Base-by-base conservation (phyloP, 768 basidiomycete genomes). In the Phylloporus sp. region DNA sequence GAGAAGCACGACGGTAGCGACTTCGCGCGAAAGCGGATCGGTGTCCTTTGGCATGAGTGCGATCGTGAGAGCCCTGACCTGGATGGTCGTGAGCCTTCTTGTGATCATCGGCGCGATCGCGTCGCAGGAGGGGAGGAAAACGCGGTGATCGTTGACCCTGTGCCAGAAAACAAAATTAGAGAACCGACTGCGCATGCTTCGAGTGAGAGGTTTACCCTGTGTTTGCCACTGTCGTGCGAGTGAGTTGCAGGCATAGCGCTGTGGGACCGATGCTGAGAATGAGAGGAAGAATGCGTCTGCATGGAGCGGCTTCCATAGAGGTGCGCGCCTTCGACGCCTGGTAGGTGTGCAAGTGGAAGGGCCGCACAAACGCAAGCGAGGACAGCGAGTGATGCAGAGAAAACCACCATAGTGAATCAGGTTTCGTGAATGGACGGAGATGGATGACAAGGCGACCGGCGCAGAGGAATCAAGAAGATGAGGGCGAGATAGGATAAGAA, bases 361-460 rank as follows among this genome's bases (percentile, higher is more conserved):
- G 72, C 68, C 3, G 70, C 67, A 51, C 73, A 69, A 44, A 81
- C 57, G 32, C 74, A 65, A 53, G 73, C 75, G 24, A 77, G 65
- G 35, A 70, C 29, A 6, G 76, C 59, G 61, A 84, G 74, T 50
- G 66, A 78, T 31, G 71, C 51, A 40, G 68, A 67, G 49, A 81
- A 67, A 38, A 69, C 60, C 50, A 77, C 71, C 82, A 84, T 84
- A 56, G 48, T 61, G 50, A 44, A 56, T 28, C 31, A 40, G 43
- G 39, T 47, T 39, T 46, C 42, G 53, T 44, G 55, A 54, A 54
- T 41, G 37, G 28, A 52, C 50, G 44, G 42, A 44, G 49, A 60
- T 42, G 36, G 54, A 36, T 44, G 48, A 41, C 37, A 26, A 50
- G 49, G 55, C 61, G 61, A 55, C 50, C 49, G 40, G 61, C 58